These are phyloP conservation scores for Escallonia herrerae DNA, from an alignment of 129 eudicot genomes.

Conservation along the genomic window DNA sequence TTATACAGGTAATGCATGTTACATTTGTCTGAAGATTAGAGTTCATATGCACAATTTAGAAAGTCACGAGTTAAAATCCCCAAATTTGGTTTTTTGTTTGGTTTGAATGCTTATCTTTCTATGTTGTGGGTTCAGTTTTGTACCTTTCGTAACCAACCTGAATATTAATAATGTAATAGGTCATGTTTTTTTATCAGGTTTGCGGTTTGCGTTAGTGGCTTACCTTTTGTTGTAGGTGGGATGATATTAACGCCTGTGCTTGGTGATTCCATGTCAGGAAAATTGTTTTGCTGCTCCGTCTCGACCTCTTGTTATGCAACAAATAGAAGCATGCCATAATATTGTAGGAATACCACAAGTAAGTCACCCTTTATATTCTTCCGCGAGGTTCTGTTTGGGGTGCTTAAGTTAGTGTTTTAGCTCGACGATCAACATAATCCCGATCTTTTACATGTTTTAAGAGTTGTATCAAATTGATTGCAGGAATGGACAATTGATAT, in stretches of 20 bases:
- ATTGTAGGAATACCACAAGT: constrained; percentile 92
- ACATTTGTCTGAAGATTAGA: too few species aligned
- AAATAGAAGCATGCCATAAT: constrained; percentile 93
- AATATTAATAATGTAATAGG: too few species aligned
- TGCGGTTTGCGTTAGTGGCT: too few species aligned
- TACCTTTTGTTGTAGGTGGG: too few species aligned
- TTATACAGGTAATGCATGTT: too few species aligned
- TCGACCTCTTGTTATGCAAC: constrained; percentile 88
- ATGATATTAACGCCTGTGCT: neutral
- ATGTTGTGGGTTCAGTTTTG: too few species aligned
- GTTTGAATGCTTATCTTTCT: too few species aligned
- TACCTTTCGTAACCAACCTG: too few species aligned
- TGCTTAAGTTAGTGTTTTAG: neutral
- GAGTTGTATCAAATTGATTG: constrained; percentile 27
- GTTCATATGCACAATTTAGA: too few species aligned
- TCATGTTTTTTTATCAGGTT: too few species aligned
- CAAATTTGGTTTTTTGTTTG: too few species aligned
- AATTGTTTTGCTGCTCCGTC: constrained; percentile 95
- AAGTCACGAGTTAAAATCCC: too few species aligned
- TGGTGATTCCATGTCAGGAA: constrained; percentile 48
- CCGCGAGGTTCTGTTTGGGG: neutral
- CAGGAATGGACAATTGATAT: constrained; percentile 92
- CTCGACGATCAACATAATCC: constrained; percentile 1
- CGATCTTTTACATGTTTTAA: constrained; percentile 11
- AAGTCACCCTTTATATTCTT: constrained; percentile 15